These are phyloP conservation scores for Thermomucor indicae-seudaticae DNA, from an alignment of 371 early-diverging fungal genomes.

Conservation along the genomic window DNA sequence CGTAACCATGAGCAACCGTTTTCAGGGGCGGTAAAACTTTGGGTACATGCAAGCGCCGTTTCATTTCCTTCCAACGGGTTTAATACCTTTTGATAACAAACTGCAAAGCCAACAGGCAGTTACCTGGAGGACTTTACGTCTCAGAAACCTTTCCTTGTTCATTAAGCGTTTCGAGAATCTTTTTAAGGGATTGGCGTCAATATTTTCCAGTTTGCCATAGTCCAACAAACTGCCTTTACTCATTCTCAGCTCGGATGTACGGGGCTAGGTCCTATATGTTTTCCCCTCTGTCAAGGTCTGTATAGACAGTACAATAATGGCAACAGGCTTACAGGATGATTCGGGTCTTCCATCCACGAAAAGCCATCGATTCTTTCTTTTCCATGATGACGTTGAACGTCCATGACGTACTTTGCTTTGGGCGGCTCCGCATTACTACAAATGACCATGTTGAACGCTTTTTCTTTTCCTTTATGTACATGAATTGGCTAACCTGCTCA, in stretches of 20 bases:
- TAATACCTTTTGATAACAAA: not conserved
- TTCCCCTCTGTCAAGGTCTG: not conserved
- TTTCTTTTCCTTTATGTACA: too few relatives aligned
- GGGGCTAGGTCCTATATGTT: conserved; percentile 33
- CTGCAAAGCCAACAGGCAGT: too few relatives aligned
- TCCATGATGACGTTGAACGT: not conserved
- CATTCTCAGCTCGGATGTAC: conserved; percentile 57
- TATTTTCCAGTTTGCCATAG: not conserved
- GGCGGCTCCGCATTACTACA: not conserved
- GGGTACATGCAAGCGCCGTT: conserved; percentile 40
- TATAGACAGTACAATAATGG: not conserved
- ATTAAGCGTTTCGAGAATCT: conserved; percentile 17
- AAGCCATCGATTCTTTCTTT: conserved; percentile 19
- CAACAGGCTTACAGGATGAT: conserved; percentile 40
- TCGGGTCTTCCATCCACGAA: conserved; percentile 56
- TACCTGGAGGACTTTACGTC: conserved; percentile 22
- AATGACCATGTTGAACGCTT: too few relatives aligned
- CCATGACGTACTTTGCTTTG: not conserved
- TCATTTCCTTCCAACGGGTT: conserved; percentile 45
- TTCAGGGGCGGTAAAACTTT: conserved; percentile 46
- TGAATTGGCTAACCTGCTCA: too few relatives aligned
- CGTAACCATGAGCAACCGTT: conserved; percentile 53
- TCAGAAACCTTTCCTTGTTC: conserved; percentile 27
- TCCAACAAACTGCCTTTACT: too few relatives aligned
- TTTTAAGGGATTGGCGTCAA: not conserved